Evolutionary conservation across 2,329 filamentous ascomycete genomes (phyloP).

Genomic region (Arthrobotrys sinensis): DNA sequence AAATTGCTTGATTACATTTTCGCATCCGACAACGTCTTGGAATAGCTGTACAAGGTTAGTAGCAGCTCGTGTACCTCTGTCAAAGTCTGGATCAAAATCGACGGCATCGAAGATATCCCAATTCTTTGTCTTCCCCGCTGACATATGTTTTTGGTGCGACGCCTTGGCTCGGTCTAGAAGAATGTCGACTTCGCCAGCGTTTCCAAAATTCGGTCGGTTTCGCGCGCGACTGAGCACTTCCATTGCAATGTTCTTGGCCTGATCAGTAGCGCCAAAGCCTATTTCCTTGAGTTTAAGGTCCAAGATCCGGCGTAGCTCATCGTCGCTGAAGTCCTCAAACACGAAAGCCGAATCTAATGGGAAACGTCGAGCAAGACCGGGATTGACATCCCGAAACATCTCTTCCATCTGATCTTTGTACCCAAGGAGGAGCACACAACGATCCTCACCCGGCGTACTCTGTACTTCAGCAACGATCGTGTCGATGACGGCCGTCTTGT

Average conservation of each 20-base stretch:
- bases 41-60: constrained; percentile 75
- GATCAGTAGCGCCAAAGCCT: constrained; percentile 71
- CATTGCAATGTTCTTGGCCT: constrained; percentile 72
- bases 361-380: constrained; percentile 78
- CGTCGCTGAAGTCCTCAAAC: constrained; percentile 78
- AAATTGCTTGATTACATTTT: constrained; percentile 72
- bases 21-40: constrained; percentile 73
- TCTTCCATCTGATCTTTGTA: constrained; percentile 79
- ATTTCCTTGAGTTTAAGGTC: constrained; percentile 75
- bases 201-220: constrained; percentile 78
- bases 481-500: constrained; percentile 74
- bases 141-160: constrained; percentile 67
- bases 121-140: constrained; percentile 51
- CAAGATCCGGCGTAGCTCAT: constrained; percentile 75
- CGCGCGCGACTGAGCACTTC: constrained; percentile 77
- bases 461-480: constrained; percentile 82
- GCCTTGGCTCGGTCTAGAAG: constrained; percentile 74
- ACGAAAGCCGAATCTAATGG: constrained; percentile 76
- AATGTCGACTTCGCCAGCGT: constrained; percentile 82
- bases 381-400: constrained; percentile 82
- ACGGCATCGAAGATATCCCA: constrained; percentile 66
- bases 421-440: constrained; percentile 79
- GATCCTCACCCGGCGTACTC: constrained; percentile 78
- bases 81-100: constrained; percentile 72
- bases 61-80: constrained; percentile 70